Evolutionary conservation across 1,139 yeast genomes (phyloP).

Genomic region (Nakaseomyces bracarensis): DNA sequence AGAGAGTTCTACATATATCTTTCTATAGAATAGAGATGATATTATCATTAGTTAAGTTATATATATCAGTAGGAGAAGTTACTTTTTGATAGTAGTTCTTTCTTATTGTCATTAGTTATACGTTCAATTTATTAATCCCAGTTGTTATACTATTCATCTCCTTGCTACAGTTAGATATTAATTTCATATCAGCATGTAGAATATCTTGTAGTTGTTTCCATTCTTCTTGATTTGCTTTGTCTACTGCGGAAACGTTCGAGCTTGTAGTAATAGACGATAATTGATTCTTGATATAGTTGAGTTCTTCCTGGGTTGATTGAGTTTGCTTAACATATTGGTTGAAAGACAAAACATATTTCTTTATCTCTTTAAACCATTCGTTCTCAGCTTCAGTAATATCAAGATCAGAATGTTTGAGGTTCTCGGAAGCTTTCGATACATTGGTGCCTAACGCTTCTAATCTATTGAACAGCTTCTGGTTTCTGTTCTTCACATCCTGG

Average conservation of each 20-base stretch:
- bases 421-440: constrained; percentile 12
- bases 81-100: neutral
- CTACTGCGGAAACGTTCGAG: constrained; percentile 1
- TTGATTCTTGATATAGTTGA: constrained; percentile 13
- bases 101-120: too few relatives aligned
- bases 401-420: constrained; percentile 19
- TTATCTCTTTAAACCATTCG: constrained; percentile 40
- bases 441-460: constrained; percentile 14
- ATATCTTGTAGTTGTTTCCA: constrained; percentile 24
- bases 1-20: too few relatives aligned
- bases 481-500: constrained; percentile 29
- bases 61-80: too few relatives aligned
- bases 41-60: too few relatives aligned
- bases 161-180: constrained; percentile 22
- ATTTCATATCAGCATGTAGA: constrained; percentile 20
- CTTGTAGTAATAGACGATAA: constrained; percentile 9
- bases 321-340: constrained; percentile 28
- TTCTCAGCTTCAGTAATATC: constrained; percentile 37
- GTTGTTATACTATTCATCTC: constrained; percentile 10
- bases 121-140: neutral
- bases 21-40: too few relatives aligned
- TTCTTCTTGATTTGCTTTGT: constrained; percentile 10
- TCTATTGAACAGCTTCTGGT: constrained; percentile 28
- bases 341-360: constrained; percentile 29
- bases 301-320: constrained; percentile 13